A percentile compares a stretch with the other conserved stretches of the same genome.
These are phyloP conservation scores for Pleurotus giganteus DNA, from an alignment of 768 basidiomycete species.

Conservation along the genomic window DNA sequence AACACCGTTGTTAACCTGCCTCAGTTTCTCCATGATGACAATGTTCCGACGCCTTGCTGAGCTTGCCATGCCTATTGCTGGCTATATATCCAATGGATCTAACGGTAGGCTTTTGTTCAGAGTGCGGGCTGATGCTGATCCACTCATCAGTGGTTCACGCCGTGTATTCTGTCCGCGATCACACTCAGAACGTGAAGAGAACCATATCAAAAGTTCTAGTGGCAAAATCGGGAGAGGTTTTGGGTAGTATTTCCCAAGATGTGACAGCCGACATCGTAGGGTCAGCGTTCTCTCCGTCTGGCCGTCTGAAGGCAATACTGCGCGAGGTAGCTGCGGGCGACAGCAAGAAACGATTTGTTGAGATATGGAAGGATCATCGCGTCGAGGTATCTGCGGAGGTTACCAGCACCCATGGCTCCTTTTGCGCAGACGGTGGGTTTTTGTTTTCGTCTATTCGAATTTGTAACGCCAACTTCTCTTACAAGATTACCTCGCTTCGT, in stretches of 20 bases:
- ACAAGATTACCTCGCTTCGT: conserved; percentile 48
- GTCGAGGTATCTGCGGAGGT: conserved; percentile 53
- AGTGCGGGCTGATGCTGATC: not conserved
- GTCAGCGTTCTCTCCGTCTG: conserved; percentile 41
- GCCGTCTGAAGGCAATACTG: conserved; percentile 42
- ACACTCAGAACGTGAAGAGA: conserved; percentile 46
- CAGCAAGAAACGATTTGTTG: conserved; percentile 48
- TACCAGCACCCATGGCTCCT: conserved; percentile 53
- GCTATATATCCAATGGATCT: conserved; percentile 23
- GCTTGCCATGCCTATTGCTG: conserved; percentile 35
- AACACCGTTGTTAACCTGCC: too few relatives aligned
- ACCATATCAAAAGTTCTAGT: conserved; percentile 39
- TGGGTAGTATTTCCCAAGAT: conserved; percentile 30
- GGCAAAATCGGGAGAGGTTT: conserved; percentile 17
- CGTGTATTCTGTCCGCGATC: conserved; percentile 47
- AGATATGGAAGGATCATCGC: conserved; percentile 50
- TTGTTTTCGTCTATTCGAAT: not conserved
- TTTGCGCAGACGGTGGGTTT: conserved; percentile 58
- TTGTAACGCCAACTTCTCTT: not conserved
- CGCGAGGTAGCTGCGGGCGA: conserved; percentile 31
- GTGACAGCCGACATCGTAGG: conserved; percentile 4
- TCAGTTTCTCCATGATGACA: conserved; percentile 6
- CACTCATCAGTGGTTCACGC: conserved; percentile 37
- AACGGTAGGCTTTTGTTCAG: conserved; percentile 13
- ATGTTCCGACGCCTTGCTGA: conserved; percentile 40